Conservation (phyloP, 1,284 basidiomycete species). For the Trametes sp. region DNA sequence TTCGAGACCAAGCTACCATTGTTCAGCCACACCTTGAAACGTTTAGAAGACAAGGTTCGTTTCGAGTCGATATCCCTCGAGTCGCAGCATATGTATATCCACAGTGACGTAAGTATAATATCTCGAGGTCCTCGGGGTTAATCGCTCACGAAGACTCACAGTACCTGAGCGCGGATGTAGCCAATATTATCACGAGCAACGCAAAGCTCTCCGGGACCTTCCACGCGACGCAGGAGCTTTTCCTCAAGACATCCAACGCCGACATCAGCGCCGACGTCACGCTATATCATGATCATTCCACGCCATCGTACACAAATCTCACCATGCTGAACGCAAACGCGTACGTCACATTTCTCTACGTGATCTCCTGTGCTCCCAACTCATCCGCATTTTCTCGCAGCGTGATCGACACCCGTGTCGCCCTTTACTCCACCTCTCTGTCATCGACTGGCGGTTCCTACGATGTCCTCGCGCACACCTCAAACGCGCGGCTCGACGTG, state of each 20-base stretch:
- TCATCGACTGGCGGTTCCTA: conserved; percentile 41
- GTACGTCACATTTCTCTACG: conserved; percentile 16
- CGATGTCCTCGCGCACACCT: conserved; percentile 37
- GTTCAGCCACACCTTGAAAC: conserved; percentile 31
- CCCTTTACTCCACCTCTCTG: conserved; percentile 38
- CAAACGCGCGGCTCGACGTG: conserved; percentile 41
- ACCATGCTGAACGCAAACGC: conserved; percentile 46
- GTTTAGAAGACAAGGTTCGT: conserved; percentile 21
- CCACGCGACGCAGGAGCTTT: conserved; percentile 44
- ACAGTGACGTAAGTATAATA: conserved; percentile 21
- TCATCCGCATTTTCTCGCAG: conserved; percentile 17
- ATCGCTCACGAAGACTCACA: conserved; percentile 24
- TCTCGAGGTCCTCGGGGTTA: background rate
- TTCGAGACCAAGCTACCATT: conserved; percentile 36
- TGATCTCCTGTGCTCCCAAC: no score
- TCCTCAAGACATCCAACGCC: conserved; percentile 47
- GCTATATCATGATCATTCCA: conserved; percentile 42
- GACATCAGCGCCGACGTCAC: conserved; percentile 46
- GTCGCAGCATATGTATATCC: conserved; percentile 28
- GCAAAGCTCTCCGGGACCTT: conserved; percentile 51
- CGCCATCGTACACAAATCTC: conserved; percentile 33
- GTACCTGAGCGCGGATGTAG: conserved; percentile 45
- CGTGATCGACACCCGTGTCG: conserved; percentile 39
- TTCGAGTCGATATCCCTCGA: conserved; percentile 30
- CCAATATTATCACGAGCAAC: conserved; percentile 44